Conservation (phyloP, 1,284 basidiomycete species). For the Ustilago nuda region DNA sequence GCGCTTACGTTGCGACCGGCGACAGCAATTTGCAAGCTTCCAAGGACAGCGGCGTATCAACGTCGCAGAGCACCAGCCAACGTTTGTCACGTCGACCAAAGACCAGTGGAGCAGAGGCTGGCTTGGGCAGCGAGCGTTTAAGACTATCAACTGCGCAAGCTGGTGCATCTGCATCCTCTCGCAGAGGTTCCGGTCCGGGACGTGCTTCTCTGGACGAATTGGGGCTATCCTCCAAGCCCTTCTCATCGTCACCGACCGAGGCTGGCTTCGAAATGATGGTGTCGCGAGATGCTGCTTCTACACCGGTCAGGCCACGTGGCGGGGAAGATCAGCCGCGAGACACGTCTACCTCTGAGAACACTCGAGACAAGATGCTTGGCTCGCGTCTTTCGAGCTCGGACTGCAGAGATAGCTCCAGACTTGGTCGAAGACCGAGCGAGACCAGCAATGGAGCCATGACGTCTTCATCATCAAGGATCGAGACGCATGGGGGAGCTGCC, state of each 20-base stretch:
- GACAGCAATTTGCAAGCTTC: conserved; percentile 1
- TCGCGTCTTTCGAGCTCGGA: conserved; percentile 14
- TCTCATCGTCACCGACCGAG: conserved; percentile 22
- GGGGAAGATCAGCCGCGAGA: conserved; percentile 11
- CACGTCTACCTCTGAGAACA: background rate
- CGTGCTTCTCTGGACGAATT: conserved; percentile 40
- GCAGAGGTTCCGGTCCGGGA: conserved; percentile 7
- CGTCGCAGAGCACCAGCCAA: conserved; percentile 20
- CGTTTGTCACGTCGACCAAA: conserved; percentile 36
- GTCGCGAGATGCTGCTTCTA: conserved; percentile 10
- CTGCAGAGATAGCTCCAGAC: conserved; percentile 10
- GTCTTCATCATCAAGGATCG: conserved; percentile 45
- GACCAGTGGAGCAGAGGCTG: conserved; percentile 35
- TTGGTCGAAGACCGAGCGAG: conserved; percentile 37
- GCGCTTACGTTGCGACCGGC: background rate
- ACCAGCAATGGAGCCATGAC: conserved; percentile 27
- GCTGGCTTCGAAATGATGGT: conserved; percentile 23
- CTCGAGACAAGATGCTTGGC: background rate
- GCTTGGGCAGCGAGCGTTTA: conserved; percentile 16
- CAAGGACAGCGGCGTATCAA: conserved; percentile 3
- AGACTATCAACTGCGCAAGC: background rate
- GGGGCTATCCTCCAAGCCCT: conserved; percentile 15
- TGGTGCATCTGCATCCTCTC: background rate
- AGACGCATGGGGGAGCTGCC: conserved; percentile 57
- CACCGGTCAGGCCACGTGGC: conserved; percentile 11